Evolutionary conservation across 2,329 filamentous ascomycete species (phyloP).

Genomic region (Furcasterigmium furcatum): DNA sequence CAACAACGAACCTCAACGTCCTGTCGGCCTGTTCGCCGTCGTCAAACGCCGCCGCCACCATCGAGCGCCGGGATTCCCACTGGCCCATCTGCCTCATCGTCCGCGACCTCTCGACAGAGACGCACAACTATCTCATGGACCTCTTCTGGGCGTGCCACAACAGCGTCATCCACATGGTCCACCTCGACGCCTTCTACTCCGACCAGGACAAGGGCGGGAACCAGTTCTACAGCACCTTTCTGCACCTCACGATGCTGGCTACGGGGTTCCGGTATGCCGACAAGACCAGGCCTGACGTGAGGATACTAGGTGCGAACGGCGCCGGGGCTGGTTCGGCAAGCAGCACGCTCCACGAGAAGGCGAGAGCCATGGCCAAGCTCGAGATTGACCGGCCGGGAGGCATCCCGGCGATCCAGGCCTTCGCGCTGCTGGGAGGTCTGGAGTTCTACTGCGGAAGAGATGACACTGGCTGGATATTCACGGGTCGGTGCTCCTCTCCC

Average conservation of each 20-base stretch:
- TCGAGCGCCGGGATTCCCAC: conserved; percentile 1
- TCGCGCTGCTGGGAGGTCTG: conserved; percentile 11
- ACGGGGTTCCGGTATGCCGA: conserved; percentile 12
- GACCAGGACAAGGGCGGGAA: conserved; percentile 7
- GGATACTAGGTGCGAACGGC: conserved; percentile 1
- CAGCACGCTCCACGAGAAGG: conserved; percentile 13
- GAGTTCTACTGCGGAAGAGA: conserved; percentile 14
- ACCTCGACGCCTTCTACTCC: conserved; percentile 9
- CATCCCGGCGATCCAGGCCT: conserved; percentile 13
- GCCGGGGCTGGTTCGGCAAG: conserved; percentile 7
- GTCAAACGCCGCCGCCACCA: too few relatives aligned
- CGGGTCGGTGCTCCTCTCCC: neutral
- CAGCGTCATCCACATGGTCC: conserved; percentile 13
- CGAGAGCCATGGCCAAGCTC: conserved; percentile 9
- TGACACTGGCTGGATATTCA: conserved; percentile 13
- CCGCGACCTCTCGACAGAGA: conserved; percentile 8
- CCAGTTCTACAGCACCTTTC: conserved; percentile 12
- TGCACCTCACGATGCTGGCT: conserved; percentile 12
- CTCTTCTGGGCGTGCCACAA: conserved; percentile 14
- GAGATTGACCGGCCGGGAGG: conserved; percentile 12
- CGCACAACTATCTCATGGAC: conserved; percentile 13
- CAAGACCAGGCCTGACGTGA: conserved; percentile 8
- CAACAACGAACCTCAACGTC: conserved; percentile 9
- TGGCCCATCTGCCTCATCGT: conserved; percentile 7
- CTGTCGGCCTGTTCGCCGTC: neutral